Base-by-base conservation (phyloP, 768 basidiomycete species). In the Lactifluus subvellereus region DNA sequence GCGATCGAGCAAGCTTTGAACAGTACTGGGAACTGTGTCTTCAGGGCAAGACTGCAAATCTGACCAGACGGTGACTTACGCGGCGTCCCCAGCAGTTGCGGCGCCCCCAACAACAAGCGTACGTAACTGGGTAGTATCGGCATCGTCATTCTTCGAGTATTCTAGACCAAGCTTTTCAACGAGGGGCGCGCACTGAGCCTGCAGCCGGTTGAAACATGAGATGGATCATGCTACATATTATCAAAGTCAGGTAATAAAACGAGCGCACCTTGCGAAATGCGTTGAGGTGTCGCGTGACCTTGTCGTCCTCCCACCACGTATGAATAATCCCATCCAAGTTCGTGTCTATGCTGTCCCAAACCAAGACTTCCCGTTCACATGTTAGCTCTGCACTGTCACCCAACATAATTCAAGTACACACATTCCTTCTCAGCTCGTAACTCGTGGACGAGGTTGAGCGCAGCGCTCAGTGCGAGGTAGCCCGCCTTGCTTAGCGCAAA, bases 261-360 rank as follows among this genome's bases (percentile, higher is more conserved):
- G 37, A 43, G 38, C 82, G 59, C 71, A 87, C 89, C 69, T 78
- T 75, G 62, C 82, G 78, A 73, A 91, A 83, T 10, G 75, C 79
- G 62, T 89, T 78, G 53, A 95, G 70, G 52, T 79, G 76, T 42
- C 78, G 79, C 40, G 76, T 78, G 67, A 79, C 77, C 33, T 76
- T 78, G 38, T 74, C 76, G 69, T 92, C 76, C 73, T 96, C 94
- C 89, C 91, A 97, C 89, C 93, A 97, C 2, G 84, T 82, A 7
- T 78, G 80, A 10, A 77, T 71, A 35, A 97, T 73, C 40, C 76
- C 72, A 32, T 70, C 68, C 54, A 98, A 73, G 55, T 80, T 84
- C 11, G 77, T 75, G 4, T 80, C 74, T 52, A 95, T 84, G 60
- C 84, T 84, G 54, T 82, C 77, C 92, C 90, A 94, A 16, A 96